Base-by-base conservation (phyloP, 305 asterid genomes). In the Ajuga reptans region DNA sequence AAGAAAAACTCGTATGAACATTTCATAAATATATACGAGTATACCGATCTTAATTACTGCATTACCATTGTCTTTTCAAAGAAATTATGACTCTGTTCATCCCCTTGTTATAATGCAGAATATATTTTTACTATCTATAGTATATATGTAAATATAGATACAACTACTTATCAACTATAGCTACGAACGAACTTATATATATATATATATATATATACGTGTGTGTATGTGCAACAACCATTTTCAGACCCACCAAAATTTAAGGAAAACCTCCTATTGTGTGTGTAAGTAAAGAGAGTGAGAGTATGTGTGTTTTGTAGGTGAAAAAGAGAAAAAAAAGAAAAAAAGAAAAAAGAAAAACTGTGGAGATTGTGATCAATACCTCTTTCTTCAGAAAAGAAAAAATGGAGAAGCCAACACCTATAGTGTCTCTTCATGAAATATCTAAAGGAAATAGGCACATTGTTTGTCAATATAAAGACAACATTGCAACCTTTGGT, bases 381-480 rank as follows among this genome's bases (percentile, higher is more conserved):
- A 41, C 49, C 51, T 45, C 68, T 45, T 11, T 62, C 72, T 65
- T 27, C 67, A 24, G 12, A 43, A 31, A 43, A 21, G 10, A 5
- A 6, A 18, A 5, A 9, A 27, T 47, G 45, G 45, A 42, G 9
- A 9, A 9, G 1, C n/a, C 39, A 16, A 46, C 33, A 34, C 33
- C 42, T 2, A 31, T 17, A 64, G 69, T 76, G 78, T 59, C 36
- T 9, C 45, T 39, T 7, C 46, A 75, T 41, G 70, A 51, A 12
- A 72, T 73, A 18, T 73, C 88, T 0, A 29, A 60, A 3, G 81
- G 82, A 62, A 53, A 72, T 71, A 59, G 24, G 31, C 50, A 71
- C 31, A 56, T 85, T 11, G 77, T 79, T 37, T 85, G 90, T 59
- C 90, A 85, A 66, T 68, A 69, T 46, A 74, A 58, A 66, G 81